phyloP scores from a whole-genome alignment of 129 eudicot species.

The Lactuca saligna region DNA sequence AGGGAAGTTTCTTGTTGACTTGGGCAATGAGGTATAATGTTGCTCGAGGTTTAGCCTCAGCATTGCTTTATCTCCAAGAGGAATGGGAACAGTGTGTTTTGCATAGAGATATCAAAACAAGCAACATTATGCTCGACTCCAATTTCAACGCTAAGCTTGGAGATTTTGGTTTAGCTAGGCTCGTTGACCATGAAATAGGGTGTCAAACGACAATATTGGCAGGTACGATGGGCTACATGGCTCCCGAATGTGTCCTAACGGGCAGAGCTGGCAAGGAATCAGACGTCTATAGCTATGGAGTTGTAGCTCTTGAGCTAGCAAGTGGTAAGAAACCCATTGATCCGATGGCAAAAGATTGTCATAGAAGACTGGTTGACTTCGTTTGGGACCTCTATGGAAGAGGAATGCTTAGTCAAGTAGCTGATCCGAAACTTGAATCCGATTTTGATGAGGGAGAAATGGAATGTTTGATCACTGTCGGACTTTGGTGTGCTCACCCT shows the following conservation, averaged over 20 bases:
- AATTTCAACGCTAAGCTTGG: constrained; percentile 48
- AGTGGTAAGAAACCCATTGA: constrained; percentile 39
- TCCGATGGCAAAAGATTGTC: background rate
- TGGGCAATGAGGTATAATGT: constrained; percentile 33
- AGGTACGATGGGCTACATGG: constrained; percentile 52
- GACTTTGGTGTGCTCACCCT: constrained; percentile 50
- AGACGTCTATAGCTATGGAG: constrained; percentile 53
- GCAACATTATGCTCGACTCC: constrained; percentile 45
- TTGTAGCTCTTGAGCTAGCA: constrained; percentile 43
- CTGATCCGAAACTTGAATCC: constrained; percentile 28
- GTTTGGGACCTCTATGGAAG: constrained; percentile 39
- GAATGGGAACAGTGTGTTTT: constrained; percentile 43
- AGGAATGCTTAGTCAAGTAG: constrained; percentile 31
- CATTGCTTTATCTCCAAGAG: constrained; percentile 44
- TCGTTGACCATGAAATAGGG: constrained; percentile 37
- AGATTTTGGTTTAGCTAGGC: constrained; percentile 48
- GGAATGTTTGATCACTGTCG: constrained; percentile 29
- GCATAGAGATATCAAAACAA: constrained; percentile 42
- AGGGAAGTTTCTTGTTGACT: background rate
- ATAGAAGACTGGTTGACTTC: constrained; percentile 19
- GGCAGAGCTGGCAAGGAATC: constrained; percentile 46
- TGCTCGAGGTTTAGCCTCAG: constrained; percentile 39
- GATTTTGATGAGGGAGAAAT: constrained; percentile 29
- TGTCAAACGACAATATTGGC: constrained; percentile 33
- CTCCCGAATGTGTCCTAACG: constrained; percentile 37